phyloP scores from a whole-genome alignment of 139 green algal genomes.

The Coccomyxa sp. region DNA sequence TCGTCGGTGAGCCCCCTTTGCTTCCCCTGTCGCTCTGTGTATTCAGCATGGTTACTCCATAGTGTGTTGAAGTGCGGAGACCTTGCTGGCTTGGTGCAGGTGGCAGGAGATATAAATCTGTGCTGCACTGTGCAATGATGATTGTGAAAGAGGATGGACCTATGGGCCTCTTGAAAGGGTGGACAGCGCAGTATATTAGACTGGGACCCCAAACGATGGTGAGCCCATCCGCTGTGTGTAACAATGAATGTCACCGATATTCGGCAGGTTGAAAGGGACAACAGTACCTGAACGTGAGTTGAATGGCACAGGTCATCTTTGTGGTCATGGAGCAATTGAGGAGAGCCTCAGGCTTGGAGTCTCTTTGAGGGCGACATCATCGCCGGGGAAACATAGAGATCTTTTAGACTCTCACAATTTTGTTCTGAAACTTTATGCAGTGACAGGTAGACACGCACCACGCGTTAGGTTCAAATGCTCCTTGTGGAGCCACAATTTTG shows the following conservation, averaged over 20 bases:
- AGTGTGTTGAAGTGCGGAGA: not conserved
- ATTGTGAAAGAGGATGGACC: slow-evolving; percentile 39
- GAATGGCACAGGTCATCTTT: slow-evolving; percentile 47
- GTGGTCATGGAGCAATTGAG: slow-evolving; percentile 43
- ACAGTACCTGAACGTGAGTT: too few species aligned
- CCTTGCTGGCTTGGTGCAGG: slow-evolving; percentile 11
- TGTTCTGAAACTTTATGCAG: too few species aligned
- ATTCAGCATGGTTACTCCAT: slow-evolving; percentile 56
- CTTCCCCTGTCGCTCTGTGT: slow-evolving; percentile 84
- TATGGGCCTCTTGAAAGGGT: slow-evolving; percentile 52
- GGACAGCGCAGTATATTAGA: slow-evolving; percentile 55
- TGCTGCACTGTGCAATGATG: slow-evolving; percentile 23
- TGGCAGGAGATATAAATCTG: slow-evolving; percentile 18
- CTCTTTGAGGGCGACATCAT: not conserved
- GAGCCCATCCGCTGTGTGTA: too few species aligned
- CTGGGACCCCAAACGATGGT: slow-evolving; percentile 63
- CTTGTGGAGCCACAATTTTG: too few species aligned
- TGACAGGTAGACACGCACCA: too few species aligned
- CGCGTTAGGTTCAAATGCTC: too few species aligned
- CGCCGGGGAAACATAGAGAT: too few species aligned
- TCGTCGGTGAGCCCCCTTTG: slow-evolving; percentile 76
- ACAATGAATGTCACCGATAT: too few species aligned
- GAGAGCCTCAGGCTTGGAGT: slow-evolving; percentile 3
- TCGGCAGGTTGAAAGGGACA: too few species aligned
- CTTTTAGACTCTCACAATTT: too few species aligned